Evolutionary conservation across 2,329 filamentous ascomycete species (phyloP), one percentile per base, ranked within the genome.

Genomic region (Domatiomyces catenatus): DNA sequence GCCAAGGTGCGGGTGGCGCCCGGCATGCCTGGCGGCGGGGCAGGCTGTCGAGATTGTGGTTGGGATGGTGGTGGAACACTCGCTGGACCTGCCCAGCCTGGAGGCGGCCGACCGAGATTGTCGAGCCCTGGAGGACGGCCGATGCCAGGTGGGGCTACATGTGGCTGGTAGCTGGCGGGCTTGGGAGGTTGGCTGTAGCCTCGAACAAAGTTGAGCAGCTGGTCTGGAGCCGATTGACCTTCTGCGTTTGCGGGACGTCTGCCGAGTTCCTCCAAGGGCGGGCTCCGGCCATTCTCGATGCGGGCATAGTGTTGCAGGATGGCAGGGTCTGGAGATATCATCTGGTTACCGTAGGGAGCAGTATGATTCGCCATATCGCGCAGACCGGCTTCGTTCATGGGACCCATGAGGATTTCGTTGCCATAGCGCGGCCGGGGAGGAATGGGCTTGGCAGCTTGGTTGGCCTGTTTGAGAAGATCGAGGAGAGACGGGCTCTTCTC

Each of bases 401-500:
- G 32, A 12, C 32, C 32, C 32, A 39, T 39, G 32, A 39, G 32
- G 8, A 39, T 15, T 39, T 39, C 32, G 15, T 39, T 39, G 32
- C 32, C 32, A 39, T 51, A 53, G 45, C 52, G 56, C 18, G 50
- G 52, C 20, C 46, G 50, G 18, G 49, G 56, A 43, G 53, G 57
- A 36, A 53, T 48, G 42, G 56, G 57, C 44, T 56, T 59, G n/a
- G 55, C 55, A 2, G 56, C 54, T 17, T 57, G 49, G 47, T 48
- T 56, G 8, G 56, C 54, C 44, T 58, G 58, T 39, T 55, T 55
- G 12, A 60, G 53, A 12, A 60, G 50, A 18, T 55, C 57, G 48
- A 60, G 47, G 3, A 60, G 48, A 19, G 54, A 50, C 46, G 56
- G 52, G 36, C 57, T 56, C 48, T 60, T 58, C 44, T 55, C 52